Base-by-base conservation (phyloP, 345 rosid genomes). In the Hirschfeldia incana region DNA sequence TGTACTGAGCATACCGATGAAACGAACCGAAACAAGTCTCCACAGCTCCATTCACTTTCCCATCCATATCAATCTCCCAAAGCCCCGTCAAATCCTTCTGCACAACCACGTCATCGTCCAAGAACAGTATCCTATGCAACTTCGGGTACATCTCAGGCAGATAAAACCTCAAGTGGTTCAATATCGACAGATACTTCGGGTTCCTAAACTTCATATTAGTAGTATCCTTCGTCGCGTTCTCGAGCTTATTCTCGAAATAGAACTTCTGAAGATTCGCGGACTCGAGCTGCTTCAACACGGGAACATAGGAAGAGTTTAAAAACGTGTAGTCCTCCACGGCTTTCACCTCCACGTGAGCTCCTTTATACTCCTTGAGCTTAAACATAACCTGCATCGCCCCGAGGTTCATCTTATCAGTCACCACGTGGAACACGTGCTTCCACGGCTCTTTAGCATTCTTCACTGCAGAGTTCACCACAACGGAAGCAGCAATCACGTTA, bases 351-450 rank as follows among this genome's bases (percentile, higher is more conserved):
- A 94, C 81, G 69, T 92, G 98, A 1, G 98, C 97, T 12, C 97
- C 97, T 29, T 90, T 94, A 70, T 91, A 94, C 34, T 92, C 92
- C 85, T 94, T 94, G 74, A 92, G 82, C 79, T 87, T 92, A 70
- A 94, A 94, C 97, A 94, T 91, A 69, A 94, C 97, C 88, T 94
- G 98, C 98, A 94, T 94, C 6, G 97, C 97, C 65, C 97, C 97
- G 0, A 94, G 97, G 78, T 94, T 92, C 98, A 94, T 94, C 87
- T 94, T 94, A 84, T 94, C 98, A 0, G 98, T 94, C 78, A 94
- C 98, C 32, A 91, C 98, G 69, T 94, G 98, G 58, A 94, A 94
- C n/a, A 92, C 97, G 44, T 94, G 98, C 51, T 89, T 91, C 91
- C 89, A 86, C 0, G 98, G 98, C 87, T 94, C 98, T 76, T 88